A percentile compares a stretch with the other conserved stretches of the same genome.
Evolutionary conservation across 345 rosid genomes (phyloP).

Genomic region (Citrus australasica): DNA sequence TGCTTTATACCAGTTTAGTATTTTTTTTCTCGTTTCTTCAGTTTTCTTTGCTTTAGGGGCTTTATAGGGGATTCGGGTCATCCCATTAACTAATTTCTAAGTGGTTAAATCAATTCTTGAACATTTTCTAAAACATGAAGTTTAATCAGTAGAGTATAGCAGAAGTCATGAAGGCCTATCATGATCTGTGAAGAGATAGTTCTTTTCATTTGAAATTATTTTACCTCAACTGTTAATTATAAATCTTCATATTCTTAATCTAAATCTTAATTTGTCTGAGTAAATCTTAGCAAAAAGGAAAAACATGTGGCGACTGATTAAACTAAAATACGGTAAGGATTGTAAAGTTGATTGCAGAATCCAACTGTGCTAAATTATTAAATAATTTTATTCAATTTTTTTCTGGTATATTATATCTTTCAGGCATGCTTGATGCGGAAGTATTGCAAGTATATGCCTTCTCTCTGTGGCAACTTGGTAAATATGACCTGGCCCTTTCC

Average conservation of each 20-base stretch:
- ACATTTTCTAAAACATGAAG: neutral
- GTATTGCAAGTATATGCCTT: slow-evolving; percentile 79
- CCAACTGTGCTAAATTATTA: slow-evolving; percentile 2
- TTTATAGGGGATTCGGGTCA: neutral
- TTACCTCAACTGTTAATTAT: neutral
- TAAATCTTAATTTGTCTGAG: neutral
- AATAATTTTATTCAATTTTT: slow-evolving; percentile 8
- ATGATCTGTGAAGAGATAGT: neutral
- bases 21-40: neutral
- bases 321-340: neutral
- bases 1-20: neutral
- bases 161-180: neutral
- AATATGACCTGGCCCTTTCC: slow-evolving; percentile 59
- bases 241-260: neutral
- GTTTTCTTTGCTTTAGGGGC: neutral
- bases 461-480: slow-evolving; percentile 82
- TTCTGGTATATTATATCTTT: slow-evolving; percentile 3
- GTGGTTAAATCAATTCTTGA: neutral
- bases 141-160: neutral
- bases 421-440: slow-evolving; percentile 72
- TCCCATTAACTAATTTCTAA: neutral
- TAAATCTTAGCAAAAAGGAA: neutral
- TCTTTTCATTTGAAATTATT: neutral
- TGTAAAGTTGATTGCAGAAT: neutral
- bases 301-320: neutral